Conservation (phyloP, 768 basidiomycete species). For the Rhodotorula taiwanensis region DNA sequence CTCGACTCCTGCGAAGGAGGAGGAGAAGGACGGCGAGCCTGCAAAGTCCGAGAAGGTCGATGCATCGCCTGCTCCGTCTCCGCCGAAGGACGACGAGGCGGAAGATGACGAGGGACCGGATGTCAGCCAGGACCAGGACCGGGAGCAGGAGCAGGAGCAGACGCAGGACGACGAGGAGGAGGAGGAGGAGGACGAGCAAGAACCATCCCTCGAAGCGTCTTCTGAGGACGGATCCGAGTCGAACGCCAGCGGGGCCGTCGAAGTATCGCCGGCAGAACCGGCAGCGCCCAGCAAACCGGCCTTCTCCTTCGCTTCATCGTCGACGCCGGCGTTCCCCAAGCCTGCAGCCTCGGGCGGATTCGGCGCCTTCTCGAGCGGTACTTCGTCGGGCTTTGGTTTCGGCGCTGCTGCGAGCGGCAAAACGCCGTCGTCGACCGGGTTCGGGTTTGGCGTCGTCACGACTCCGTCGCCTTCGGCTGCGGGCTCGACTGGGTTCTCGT, state of each 20-base stretch:
- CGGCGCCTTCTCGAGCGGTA: not conserved
- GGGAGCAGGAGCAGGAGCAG: not conserved
- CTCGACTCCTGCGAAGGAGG: too few species aligned
- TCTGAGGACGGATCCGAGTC: not conserved
- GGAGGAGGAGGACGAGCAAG: not conserved
- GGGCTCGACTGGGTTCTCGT: not conserved
- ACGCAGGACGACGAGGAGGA: not conserved
- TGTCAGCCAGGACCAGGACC: not conserved
- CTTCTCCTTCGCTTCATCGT: not conserved
- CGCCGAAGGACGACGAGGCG: not conserved
- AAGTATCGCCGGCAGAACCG: too few species aligned
- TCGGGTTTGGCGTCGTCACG: not conserved
- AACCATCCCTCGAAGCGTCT: not conserved
- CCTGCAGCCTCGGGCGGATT: constrained; percentile 6
- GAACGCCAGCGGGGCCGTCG: not conserved
- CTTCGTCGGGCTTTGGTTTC: not conserved
- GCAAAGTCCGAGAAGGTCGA: too few species aligned
- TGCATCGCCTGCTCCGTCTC: too few species aligned
- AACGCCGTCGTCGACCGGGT: constrained; percentile 1
- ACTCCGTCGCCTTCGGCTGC: not conserved
- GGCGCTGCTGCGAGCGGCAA: not conserved
- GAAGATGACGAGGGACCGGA: not conserved
- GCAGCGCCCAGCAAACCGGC: not conserved
- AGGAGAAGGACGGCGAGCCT: too few species aligned
- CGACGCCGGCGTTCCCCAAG: not conserved